Base-by-base conservation (phyloP, 2,329 filamentous ascomycete species). In the Arthrobotrys sphaeroides region DNA sequence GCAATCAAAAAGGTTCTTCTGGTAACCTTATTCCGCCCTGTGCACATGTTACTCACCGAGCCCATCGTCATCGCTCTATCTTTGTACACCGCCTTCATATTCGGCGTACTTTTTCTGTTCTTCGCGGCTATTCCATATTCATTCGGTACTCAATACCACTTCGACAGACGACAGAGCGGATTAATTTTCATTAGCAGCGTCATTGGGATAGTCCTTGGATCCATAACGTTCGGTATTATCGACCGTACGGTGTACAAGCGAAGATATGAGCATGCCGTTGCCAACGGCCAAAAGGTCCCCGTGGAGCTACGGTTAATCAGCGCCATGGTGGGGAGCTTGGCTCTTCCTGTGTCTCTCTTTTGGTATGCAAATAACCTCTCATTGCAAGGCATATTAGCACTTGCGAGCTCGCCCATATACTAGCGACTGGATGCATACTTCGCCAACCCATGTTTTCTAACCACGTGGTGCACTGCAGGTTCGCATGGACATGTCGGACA, bases 11-110 rank as follows among this genome's bases (percentile, higher is more conserved):
- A 90, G 78, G 85, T 92, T 61, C 81, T 89, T n/a, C 88, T 86
- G 0, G 87, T 90, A n/a, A 89, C 92, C 0, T 83, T 94, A 38
- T 90, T 89, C 0, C 84, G 91, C 0, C 91, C 92, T 0, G 82
- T 93, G 4, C 86, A 89, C 24, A 94, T 94, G 91, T 84, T 90
- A 31, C 47, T 87, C 59, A 89, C 86, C 45, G 92, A 95, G 80
- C 89, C 90, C 55, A 90, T 94, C 57, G 90, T 94, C 5, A 84
- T 89, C 22, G 90, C 88, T 55, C 88, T 87, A 0, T 92, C 89
- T 81, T 80, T 88, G 80, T 94, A 93, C 81, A 84, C 93, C 9
- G 88, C 91, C 33, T 84, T 94, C 26, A 86, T 89, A 33, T 94
- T 93, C 80, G 86, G 84, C 2, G 86, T 90, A 73, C 87, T 90